Conservation (phyloP, 768 basidiomycete genomes). For the Galerina marginata region DNA sequence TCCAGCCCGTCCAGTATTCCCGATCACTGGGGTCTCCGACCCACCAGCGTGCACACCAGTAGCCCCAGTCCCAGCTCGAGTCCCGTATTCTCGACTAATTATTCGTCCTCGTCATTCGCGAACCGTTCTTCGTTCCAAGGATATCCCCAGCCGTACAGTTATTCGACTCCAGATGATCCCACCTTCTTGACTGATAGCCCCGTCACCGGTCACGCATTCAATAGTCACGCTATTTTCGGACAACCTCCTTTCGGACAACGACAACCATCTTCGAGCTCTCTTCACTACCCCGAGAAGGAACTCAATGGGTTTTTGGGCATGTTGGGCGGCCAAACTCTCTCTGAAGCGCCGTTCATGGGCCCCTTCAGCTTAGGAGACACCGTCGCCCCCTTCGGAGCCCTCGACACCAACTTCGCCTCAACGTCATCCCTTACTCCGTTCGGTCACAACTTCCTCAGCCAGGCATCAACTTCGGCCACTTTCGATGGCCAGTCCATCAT, state of each 20-base stretch:
- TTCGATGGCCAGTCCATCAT: constrained; percentile 2
- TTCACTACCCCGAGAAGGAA: constrained; percentile 29
- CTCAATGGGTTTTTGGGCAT: constrained; percentile 42
- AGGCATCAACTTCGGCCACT: background rate
- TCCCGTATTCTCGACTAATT: constrained; percentile 14
- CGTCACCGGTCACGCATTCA: constrained; percentile 2
- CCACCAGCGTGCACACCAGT: constrained; percentile 12
- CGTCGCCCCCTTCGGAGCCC: background rate
- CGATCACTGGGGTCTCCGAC: constrained; percentile 17
- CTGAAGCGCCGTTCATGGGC: constrained; percentile 39
- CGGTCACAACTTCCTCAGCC: constrained; percentile 3
- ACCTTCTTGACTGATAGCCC: background rate
- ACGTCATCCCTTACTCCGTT: background rate
- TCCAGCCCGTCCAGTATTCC: constrained; percentile 25
- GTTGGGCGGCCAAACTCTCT: constrained; percentile 45
- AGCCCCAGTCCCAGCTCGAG: constrained; percentile 24
- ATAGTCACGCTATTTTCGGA: constrained; percentile 8
- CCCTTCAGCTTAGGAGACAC: constrained; percentile 21
- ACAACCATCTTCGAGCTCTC: background rate
- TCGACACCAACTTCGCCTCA: constrained; percentile 2
- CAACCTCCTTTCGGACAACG: constrained; percentile 4
- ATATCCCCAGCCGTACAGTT: constrained; percentile 9
- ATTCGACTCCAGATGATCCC: background rate
- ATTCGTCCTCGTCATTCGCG: constrained; percentile 8
- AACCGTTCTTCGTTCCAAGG: constrained; percentile 11